Percentiles rank a stretch among this genome's conserved stretches.
Conservation (phyloP, 441 rosid genomes). For the Pelargonium fulgidum region DNA sequence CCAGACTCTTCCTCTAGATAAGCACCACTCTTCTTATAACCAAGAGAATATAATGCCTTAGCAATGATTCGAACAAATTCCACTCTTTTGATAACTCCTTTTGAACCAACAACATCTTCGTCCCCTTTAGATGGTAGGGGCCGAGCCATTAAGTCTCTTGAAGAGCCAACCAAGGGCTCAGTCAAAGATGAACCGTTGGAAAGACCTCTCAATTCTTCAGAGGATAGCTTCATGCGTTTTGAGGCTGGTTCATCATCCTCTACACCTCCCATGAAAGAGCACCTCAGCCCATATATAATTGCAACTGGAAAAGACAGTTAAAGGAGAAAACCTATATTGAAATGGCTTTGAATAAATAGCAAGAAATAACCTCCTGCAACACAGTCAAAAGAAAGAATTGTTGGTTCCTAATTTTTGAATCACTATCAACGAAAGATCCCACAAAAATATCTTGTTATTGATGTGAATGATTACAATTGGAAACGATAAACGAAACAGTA, state of each 20-base stretch:
- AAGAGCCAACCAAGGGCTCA: constrained; percentile 33
- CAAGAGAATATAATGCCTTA: constrained; percentile 52
- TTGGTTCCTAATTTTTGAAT: background rate
- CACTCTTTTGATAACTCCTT: constrained; percentile 46
- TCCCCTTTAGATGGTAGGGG: constrained; percentile 49
- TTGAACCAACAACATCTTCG: constrained; percentile 47
- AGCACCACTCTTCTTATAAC: constrained; percentile 52
- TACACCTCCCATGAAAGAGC: constrained; percentile 75
- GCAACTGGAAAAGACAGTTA: constrained; percentile 14
- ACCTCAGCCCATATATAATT: constrained; percentile 63
- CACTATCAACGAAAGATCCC: background rate
- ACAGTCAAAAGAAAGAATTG: background rate
- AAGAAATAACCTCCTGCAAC: constrained; percentile 31
- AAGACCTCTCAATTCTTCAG: constrained; percentile 32
- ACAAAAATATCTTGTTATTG: constrained; percentile 1
- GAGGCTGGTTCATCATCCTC: constrained; percentile 66
- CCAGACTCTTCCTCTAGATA: constrained; percentile 62
- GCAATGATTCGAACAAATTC: constrained; percentile 57
- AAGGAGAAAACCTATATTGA: constrained; percentile 2
- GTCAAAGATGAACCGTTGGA: constrained; percentile 40
- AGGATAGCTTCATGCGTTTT: constrained; percentile 51
- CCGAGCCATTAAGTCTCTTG: constrained; percentile 51
- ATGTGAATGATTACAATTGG: background rate
- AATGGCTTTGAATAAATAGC: constrained; percentile 18
- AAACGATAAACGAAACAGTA: background rate